Base-by-base conservation (phyloP, 1,139 yeast species). In the Pneumocystis wakefieldiae region DNA sequence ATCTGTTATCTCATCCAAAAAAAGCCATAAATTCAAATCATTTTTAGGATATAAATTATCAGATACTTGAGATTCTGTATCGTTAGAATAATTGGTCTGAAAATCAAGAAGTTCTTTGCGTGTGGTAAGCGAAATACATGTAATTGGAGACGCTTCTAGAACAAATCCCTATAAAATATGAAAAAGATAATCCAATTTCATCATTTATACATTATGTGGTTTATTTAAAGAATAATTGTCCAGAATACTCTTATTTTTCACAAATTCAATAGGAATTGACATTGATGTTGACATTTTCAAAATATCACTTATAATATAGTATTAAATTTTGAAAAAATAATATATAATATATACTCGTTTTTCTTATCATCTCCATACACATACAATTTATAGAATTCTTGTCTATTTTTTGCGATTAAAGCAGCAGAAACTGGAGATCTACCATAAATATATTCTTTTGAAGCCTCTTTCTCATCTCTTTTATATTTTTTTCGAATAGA, bases 1-100 rank as follows among this genome's bases (percentile, higher is more conserved):
- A 71, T 91, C 97, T 4, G 90, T 84, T 62, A 91, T 48, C 57
- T 62, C 62, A 57, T 64, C 66, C 32, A 64, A 28, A 24, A 62
- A 42, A 19, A 64, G 59, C 59, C 62, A 64, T 17, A 64, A 48
- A 48, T 29, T 62, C 61, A 5, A 12, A 59, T 39, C 15, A 37
- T 19, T 38, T 38, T 57, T 17, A 6, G 35, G 19, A 19, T 57
- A 17, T 48, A 48, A 24, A 24, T 48, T 48, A 24, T 48, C 12
- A 24, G 32, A 24, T 24, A 24, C 10, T 48, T 48, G 24, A 48
- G 4, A 14, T 24, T 24, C n/a, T 4, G 12, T 24, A 24, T 48
- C 12, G 7, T 48, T 41, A n/a, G 10, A 48, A 48, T 48, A 48
- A 48, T 48, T 10, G 6, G 1, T 10, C 14, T 48, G 55, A 48